These are phyloP conservation scores for Tylopilus intermedius DNA, from an alignment of 768 basidiomycete species.

Conservation along the genomic window DNA sequence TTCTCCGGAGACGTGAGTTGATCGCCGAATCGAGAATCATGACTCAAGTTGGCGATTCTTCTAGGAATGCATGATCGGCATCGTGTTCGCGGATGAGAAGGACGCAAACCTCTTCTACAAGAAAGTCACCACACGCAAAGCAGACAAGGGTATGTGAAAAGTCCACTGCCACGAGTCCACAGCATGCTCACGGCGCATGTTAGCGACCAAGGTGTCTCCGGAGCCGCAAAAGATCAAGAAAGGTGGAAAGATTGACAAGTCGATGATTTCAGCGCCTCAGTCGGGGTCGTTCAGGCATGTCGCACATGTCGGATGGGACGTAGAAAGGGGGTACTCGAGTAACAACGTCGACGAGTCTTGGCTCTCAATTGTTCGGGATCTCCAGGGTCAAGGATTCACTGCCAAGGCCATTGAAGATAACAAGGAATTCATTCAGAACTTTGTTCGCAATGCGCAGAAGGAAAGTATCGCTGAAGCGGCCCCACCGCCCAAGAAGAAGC, in stretches of 20 bases:
- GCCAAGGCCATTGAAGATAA: conserved; percentile 68
- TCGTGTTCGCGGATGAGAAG: conserved; percentile 82
- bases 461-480: conserved; percentile 30
- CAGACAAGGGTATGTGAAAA: conserved; percentile 45
- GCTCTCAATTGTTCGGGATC: conserved; percentile 62
- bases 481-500: conserved; percentile 34
- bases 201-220: conserved; percentile 42
- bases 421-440: conserved; percentile 86
- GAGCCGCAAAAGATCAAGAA: conserved; percentile 55
- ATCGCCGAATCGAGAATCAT: not conserved
- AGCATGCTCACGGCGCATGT: conserved; percentile 4
- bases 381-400: conserved; percentile 63
- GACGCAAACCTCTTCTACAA: conserved; percentile 86
- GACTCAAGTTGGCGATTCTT: conserved; percentile 1
- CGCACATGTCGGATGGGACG: conserved; percentile 92
- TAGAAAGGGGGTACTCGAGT: conserved; percentile 80
- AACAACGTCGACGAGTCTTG: conserved; percentile 88
- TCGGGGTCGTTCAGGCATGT: conserved; percentile 80
- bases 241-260: conserved; percentile 85
- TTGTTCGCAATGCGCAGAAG: conserved; percentile 47
- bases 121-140: conserved; percentile 70
- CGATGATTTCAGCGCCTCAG: conserved; percentile 82
- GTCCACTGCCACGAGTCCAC: not conserved
- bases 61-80: conserved; percentile 85
- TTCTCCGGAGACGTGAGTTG: conserved; percentile 87